Base-by-base conservation (phyloP, 2,329 filamentous ascomycete genomes). In the Exophiala spinifera region DNA sequence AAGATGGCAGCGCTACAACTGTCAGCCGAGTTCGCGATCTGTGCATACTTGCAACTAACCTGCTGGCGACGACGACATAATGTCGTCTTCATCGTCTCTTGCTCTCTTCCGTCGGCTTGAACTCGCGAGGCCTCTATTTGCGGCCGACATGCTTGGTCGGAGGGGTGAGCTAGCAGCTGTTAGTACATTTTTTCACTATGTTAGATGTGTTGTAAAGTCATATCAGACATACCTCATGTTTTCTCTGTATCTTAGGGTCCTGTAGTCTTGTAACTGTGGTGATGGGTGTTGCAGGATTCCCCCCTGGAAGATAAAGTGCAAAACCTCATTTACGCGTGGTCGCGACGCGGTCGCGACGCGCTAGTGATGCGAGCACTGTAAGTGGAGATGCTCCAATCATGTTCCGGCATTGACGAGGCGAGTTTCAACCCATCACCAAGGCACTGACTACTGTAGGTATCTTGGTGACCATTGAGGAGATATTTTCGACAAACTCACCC, bases 91-190 rank as follows among this genome's bases (percentile, higher is more conserved):
- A 63, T 87, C 85, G 64, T 87, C 85, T 72, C 85, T 79, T 33
- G 79, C 77, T 64, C 85, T 80, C 71, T 88, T 88, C 57, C 82
- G 78, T 58, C 78, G 73, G 61, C 74, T 79, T 60, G 74, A 65
- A 49, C 73, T 74, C 15, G 73, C 72, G 53, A 80, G 70, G 49
- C 89, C 89, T 63, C 89, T 84, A 73, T 95, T 96, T 65, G 86
- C 90, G 61, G 91, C 91, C 57, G 86, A 84, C 78, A 88, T 87
- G 74, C 85, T 90, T 64, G 85, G 80, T 72, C 87, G 85, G 57
- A 95, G 80, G 69, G 91, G 91, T 70, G 90, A 95, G 78, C 89
- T 95, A 33, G 39, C 25, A 15, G 42, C 20, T 45, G 53, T 54
- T 28, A 59, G 53, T 36, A 37, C 31, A 6, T 13, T 1, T 7